Conservation (phyloP, 768 basidiomycete genomes). For the Cantharellus cinnabarinus region DNA sequence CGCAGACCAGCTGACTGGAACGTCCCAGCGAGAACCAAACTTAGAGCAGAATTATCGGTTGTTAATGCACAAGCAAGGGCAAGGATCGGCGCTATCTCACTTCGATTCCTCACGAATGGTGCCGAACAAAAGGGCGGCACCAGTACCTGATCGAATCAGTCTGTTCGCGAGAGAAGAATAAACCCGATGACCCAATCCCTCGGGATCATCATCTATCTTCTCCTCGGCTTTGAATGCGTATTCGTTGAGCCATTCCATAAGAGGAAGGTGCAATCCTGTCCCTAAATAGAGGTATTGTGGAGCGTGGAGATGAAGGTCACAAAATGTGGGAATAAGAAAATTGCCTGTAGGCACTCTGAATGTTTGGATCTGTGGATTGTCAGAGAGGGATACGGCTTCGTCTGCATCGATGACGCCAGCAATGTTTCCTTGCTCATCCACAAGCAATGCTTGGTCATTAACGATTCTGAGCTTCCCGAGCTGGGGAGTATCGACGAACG, state of each 20-base stretch:
- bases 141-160: conserved; percentile 56
- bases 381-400: background rate
- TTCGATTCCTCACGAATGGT: conserved; percentile 70
- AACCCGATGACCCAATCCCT: conserved; percentile 36
- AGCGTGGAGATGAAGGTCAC: conserved; percentile 71
- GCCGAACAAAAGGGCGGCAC: conserved; percentile 59
- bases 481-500: background rate
- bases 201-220: conserved; percentile 38
- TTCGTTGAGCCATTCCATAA: conserved; percentile 66
- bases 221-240: conserved; percentile 76
- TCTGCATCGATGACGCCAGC: conserved; percentile 2
- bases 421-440: conserved; percentile 10
- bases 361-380: conserved; percentile 7
- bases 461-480: background rate
- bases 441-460: conserved; percentile 3
- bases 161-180: conserved; percentile 46
- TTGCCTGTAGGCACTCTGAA: conserved; percentile 27
- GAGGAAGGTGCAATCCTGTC: conserved; percentile 61
- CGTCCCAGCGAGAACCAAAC: conserved; percentile 53
- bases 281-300: conserved; percentile 82
- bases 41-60: conserved; percentile 13
- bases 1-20: conserved; percentile 57
- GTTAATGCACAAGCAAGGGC: background rate
- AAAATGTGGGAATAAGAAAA: conserved; percentile 62
- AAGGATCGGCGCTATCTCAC: conserved; percentile 23